Percentiles rank a stretch among this genome's conserved stretches.
phyloP scores from a whole-genome alignment of 495 filamentous ascomycete species.

The Neurospora sp. region DNA sequence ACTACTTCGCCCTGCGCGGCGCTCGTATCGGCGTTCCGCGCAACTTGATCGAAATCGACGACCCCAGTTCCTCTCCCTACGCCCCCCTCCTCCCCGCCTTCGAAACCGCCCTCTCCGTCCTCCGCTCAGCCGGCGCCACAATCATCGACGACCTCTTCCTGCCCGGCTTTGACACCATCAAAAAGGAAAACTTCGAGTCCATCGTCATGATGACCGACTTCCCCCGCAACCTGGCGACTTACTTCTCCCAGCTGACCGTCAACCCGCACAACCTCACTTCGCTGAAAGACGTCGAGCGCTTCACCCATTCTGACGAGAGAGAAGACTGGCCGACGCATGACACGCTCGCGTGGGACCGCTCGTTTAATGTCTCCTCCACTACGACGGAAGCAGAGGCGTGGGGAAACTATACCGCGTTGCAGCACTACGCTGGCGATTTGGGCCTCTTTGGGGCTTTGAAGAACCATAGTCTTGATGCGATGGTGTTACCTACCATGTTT shows the following conservation, averaged over 20 bases:
- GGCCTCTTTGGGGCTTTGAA: conserved; percentile 25
- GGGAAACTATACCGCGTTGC: conserved; percentile 7
- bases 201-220: conserved; percentile 30
- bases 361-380: conserved; percentile 4
- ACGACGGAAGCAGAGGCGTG: neutral
- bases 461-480: conserved; percentile 28
- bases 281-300: conserved; percentile 21
- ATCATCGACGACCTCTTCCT: conserved; percentile 14
- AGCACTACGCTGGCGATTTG: conserved; percentile 12
- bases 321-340: conserved; percentile 24
- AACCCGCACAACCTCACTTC: conserved; percentile 39
- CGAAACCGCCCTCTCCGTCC: conserved; percentile 14
- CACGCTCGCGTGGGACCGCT: conserved; percentile 27
- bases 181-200: neutral
- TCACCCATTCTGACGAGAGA: conserved; percentile 15
- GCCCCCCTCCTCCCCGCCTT: conserved; percentile 12
- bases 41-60: conserved; percentile 20
- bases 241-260: conserved; percentile 32
- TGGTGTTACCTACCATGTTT: conserved; percentile 30
- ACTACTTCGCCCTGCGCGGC: conserved; percentile 50
- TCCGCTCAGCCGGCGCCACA: conserved; percentile 29
- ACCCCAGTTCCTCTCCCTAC: neutral
- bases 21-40: conserved; percentile 52
- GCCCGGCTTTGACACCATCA: neutral
- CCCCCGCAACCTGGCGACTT: conserved; percentile 29